Evolutionary conservation across 768 basidiomycete genomes (phyloP), one percentile per base, ranked within the genome.

Genomic region (Galerina marginata): DNA sequence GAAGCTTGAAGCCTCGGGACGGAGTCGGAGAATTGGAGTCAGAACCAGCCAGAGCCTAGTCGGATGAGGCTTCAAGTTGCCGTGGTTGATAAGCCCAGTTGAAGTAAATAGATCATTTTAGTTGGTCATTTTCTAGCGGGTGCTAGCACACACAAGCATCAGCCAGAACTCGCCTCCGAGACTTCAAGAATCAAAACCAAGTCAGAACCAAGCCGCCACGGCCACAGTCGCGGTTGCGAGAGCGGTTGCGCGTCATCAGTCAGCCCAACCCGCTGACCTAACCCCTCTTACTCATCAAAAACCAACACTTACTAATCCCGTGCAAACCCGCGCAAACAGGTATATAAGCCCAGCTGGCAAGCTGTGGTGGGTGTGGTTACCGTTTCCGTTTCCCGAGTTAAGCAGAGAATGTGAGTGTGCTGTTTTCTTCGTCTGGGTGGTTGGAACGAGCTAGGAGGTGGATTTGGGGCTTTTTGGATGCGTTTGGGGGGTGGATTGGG

Each of bases 331-430:
- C 46, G 29, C 54, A 56, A 56, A 56, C 37, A 56, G 46, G 37
- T 56, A 56, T 38, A 46, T 43, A 55, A 55, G 15, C 44, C 12
- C 36, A 12, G 54, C 43, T 53, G 23, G 37, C 36, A 29, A 47
- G 54, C 54, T 14, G 39, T 42, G 42, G n/a, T n/a, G 44, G 43
- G 15, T 14, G 38, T 29, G 36, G 20, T 33, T 39, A 51, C 37
- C 26, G 7, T 25, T n/a, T 39, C 23, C 54, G 26, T 46, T 38
- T 38, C 56, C 57, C 56, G 20, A 20, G 55, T 54, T 40, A 56
- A 47, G 43, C 49, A 57, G 52, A 59, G 51, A 61, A 59, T 58
- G 69, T 70, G 66, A 70, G 69, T 69, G 61, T 54, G 53, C 62
- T 26, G 10, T 20, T 65, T 26, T 39, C n/a, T 15, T 29, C 44